Percentiles rank a stretch among this genome's conserved stretches.
Evolutionary conservation across 2,329 filamentous ascomycete genomes (phyloP).

Genomic region (Xylariaceae sp.): DNA sequence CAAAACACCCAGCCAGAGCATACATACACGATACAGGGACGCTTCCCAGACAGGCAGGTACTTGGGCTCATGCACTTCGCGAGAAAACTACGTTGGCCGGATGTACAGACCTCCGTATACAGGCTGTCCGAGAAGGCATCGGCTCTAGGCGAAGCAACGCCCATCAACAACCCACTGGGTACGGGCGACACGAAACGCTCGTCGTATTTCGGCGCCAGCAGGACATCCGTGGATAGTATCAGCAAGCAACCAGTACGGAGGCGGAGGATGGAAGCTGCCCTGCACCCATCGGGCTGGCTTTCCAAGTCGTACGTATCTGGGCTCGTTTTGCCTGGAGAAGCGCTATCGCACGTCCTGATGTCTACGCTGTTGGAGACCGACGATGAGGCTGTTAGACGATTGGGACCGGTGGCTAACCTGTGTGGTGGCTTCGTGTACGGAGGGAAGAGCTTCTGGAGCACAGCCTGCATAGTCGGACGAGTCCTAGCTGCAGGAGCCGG

Average conservation of each 20-base stretch:
- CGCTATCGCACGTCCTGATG: conserved; percentile 56
- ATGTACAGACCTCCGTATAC: conserved; percentile 43
- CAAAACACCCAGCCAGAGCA: conserved; percentile 24
- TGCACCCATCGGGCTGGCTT: conserved; percentile 57
- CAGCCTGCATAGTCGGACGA: conserved; percentile 55
- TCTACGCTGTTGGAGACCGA: conserved; percentile 59
- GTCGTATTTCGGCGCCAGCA: conserved; percentile 38
- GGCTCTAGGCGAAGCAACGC: conserved; percentile 33
- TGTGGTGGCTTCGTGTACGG: conserved; percentile 58
- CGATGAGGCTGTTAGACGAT: conserved; percentile 45
- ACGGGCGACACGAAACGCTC: conserved; percentile 30
- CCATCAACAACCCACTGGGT: conserved; percentile 32
- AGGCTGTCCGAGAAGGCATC: conserved; percentile 41
- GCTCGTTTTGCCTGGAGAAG: conserved; percentile 56
- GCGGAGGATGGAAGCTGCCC: conserved; percentile 47
- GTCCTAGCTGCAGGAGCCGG: conserved; percentile 56
- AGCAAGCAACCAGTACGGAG: conserved; percentile 34
- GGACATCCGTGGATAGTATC: conserved; percentile 18
- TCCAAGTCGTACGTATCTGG: conserved; percentile 62
- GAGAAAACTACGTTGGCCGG: conserved; percentile 54
- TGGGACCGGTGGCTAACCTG: conserved; percentile 55
- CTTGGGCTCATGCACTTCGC: conserved; percentile 58
- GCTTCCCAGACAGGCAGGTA: conserved; percentile 50
- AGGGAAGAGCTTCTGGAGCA: conserved; percentile 63
- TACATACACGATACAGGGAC: conserved; percentile 45